Base-by-base conservation (phyloP, 208 protist genomes). In the Trypanosoma conorhini region DNA sequence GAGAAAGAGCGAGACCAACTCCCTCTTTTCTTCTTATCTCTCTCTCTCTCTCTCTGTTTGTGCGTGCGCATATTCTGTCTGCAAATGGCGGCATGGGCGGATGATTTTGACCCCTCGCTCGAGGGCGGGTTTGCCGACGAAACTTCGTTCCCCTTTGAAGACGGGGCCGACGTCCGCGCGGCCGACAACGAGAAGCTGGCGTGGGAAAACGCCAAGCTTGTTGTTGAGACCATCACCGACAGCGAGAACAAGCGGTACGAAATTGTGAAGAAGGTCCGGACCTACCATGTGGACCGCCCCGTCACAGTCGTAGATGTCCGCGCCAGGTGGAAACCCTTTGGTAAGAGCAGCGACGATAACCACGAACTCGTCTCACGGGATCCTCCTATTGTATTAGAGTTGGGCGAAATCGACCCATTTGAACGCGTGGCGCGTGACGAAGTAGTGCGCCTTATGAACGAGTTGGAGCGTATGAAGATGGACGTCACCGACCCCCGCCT, bases 401-500 rank as follows among this genome's bases (percentile, higher is more conserved):
- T 94, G 67, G 91, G 88, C 55, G 75, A 79, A 0, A 80, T 87
- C 2, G 91, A 96, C 64, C 81, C 86, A 59, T 81, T 82, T 50
- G 86, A 93, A 80, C 82, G 85, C 55, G 74, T 88, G 70, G 86
- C 77, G 38, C 88, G 91, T 40, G 75, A 79, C 22, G 88, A 93
- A 70, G 75, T 94, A 55, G 86, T 89, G 79, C 86, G 87, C 33
- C 71, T 92, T 48, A 82, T 92, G 70, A 77, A 86, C 57, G 87
- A 96, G 78, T 58, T 79, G 54, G 79, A 77, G 44, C 79, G 70
- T 42, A 61, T 74, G 31, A 70, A 77, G 50, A 75, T 93, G 21
- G 74, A 82, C 22, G 85, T 91, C 10, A 85, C 79, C 59, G 91
- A 96, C 72, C 67, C 74, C 26, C 76, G 79, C 59, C 79, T 93